These are phyloP conservation scores for Pichia norvegensis DNA, from an alignment of 1,139 yeast species.

Conservation along the genomic window DNA sequence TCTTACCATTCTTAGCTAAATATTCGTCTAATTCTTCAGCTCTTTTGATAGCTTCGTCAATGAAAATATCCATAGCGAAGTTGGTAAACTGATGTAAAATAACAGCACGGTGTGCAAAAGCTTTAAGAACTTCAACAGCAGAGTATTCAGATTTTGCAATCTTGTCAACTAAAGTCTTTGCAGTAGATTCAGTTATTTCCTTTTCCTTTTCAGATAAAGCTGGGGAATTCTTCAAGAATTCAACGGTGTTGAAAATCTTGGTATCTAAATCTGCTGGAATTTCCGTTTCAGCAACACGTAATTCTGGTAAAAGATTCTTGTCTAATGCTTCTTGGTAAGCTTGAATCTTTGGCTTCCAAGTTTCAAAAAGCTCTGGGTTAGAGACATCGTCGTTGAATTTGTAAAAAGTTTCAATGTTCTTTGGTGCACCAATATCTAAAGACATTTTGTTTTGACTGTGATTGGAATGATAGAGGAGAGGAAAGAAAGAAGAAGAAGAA, in stretches of 20 bases:
- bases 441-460: neutral
- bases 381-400: conserved; percentile 26
- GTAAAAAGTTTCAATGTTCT: conserved; percentile 21
- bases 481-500: neutral
- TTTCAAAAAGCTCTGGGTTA: conserved; percentile 26
- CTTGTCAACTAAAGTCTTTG: conserved; percentile 31
- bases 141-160: conserved; percentile 32
- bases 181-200: conserved; percentile 41
- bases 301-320: conserved; percentile 37
- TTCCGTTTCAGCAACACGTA: conserved; percentile 36
- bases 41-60: conserved; percentile 47
- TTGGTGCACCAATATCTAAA: conserved; percentile 21
- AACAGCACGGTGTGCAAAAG: conserved; percentile 38
- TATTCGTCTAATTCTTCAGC: conserved; percentile 50
- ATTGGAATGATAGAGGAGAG: neutral
- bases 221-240: conserved; percentile 37
- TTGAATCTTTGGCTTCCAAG: conserved; percentile 44
- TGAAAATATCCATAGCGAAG: conserved; percentile 51
- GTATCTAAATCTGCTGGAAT: conserved; percentile 34
- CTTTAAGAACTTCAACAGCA: conserved; percentile 35
- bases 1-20: conserved; percentile 44
- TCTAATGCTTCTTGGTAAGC: conserved; percentile 40
- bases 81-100: conserved; percentile 48
- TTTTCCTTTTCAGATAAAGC: conserved; percentile 40
- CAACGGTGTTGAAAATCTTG: conserved; percentile 40